Base-by-base conservation (phyloP, 2,329 filamentous ascomycete genomes). In the Magnaporthiopsis incrustans region DNA sequence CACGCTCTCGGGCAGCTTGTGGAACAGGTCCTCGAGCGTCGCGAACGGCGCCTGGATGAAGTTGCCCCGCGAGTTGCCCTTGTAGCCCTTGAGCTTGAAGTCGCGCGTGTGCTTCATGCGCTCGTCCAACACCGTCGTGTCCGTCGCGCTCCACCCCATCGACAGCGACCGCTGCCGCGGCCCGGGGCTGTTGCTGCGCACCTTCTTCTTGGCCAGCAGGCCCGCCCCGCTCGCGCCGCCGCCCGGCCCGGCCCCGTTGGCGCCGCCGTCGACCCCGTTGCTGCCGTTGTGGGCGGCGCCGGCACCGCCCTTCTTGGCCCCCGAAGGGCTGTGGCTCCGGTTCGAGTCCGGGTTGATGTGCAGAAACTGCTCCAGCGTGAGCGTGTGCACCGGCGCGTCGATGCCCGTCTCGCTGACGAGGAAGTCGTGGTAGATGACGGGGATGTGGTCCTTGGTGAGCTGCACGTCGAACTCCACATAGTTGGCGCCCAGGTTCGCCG, bases 361-460 rank as follows among this genome's bases (percentile, higher is more conserved):
- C 26, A 98, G 82, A 73, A 98, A 98, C 81, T 97, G 95, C 72
- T 99, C 94, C 4, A 98, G 79, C 0, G 95, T 99, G 67, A 99
- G 80, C 0, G 92, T 96, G 73, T 99, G 95, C 1, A 99, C 94
- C 0, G 95, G 95, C 0, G 95, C 95, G 72, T 99, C 95, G 63
- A 97, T 95, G 12, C 96, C 95, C 0, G 95, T 98, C 77, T 99
- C 95, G 73, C 92, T 97, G 74, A 99, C 95, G 18, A 98, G 82
- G 72, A 99, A 99, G 75, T 99, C 95, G 73, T 99, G 95, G 73
- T 99, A 99, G 71, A 99, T 97, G 68, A 99, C 94, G 0, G 95
- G 95, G 1, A 99, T 92, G 71, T 96, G 92, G 73, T 99, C 95
- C 73, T 99, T 99, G n/a, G 95, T 99, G 56, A 99, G 81, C 74